Evolutionary conservation across 768 basidiomycete genomes (phyloP).

Genomic region (Suillus americanus): DNA sequence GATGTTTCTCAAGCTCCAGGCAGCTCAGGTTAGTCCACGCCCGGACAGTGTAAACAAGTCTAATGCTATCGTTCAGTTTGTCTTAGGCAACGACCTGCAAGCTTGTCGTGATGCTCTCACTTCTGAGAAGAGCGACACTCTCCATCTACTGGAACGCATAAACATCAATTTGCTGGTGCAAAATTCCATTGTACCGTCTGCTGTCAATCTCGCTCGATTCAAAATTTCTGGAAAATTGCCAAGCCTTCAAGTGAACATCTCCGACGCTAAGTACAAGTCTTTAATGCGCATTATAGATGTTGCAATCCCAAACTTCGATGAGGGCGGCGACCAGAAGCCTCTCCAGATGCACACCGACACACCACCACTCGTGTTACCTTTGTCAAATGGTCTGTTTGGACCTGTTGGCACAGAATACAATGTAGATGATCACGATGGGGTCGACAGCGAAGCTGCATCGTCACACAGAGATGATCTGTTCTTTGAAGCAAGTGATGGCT

Average conservation of each 20-base stretch:
- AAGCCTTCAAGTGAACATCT: conserved; percentile 84
- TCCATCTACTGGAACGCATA: conserved; percentile 91
- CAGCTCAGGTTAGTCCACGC: conserved; percentile 74
- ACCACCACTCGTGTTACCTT: conserved; percentile 42
- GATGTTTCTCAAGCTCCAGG: conserved; percentile 74
- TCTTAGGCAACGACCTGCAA: conserved; percentile 82
- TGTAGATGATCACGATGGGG: conserved; percentile 58
- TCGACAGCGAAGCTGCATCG: conserved; percentile 39
- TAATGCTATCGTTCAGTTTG: conserved; percentile 53
- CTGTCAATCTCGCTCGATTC: conserved; percentile 79
- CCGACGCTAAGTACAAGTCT: conserved; percentile 87
- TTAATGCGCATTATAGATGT: conserved; percentile 93
- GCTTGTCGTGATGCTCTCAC: conserved; percentile 80
- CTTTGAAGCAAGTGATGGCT: conserved; percentile 70
- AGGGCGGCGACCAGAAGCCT: conserved; percentile 31
- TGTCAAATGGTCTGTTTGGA: conserved; percentile 57
- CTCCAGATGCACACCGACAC: conserved; percentile 22
- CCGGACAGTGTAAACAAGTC: neutral
- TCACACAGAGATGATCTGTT: conserved; percentile 57
- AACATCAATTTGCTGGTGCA: conserved; percentile 88
- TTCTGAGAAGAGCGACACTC: conserved; percentile 50
- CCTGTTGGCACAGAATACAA: conserved; percentile 63
- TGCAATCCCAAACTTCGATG: conserved; percentile 80
- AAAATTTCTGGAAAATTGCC: conserved; percentile 90
- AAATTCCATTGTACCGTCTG: conserved; percentile 88